Percentiles rank a stretch among this genome's conserved stretches.
Evolutionary conservation across 352 stramenopile genomes (phyloP).

Genomic region (Globisporangium orthogonon): DNA sequence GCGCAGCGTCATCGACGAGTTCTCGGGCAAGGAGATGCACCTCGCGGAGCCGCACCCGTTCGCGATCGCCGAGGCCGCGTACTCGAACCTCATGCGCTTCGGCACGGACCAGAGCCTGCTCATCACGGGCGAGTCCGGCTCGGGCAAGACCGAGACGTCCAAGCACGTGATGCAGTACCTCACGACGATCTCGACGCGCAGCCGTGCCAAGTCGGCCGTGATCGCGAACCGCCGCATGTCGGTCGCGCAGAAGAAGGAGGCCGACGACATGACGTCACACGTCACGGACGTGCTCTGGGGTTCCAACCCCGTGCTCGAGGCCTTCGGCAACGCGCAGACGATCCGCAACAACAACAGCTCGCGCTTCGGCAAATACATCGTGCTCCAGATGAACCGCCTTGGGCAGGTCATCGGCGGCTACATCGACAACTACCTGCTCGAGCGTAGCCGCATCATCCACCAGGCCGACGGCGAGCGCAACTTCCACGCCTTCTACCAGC

Average conservation of each 20-base stretch:
- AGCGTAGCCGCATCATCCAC: conserved; percentile 86
- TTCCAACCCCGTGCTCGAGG: conserved; percentile 78
- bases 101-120: conserved; percentile 79
- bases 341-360: conserved; percentile 87
- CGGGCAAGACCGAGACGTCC: conserved; percentile 94
- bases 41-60: conserved; percentile 81
- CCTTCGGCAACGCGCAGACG: conserved; percentile 83
- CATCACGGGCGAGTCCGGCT: conserved; percentile 81
- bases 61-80: conserved; percentile 80
- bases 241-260: conserved; percentile 63
- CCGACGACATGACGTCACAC: conserved; percentile 60
- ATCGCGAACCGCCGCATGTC: conserved; percentile 78
- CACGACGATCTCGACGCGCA: conserved; percentile 76
- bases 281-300: conserved; percentile 75
- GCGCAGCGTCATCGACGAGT: conserved; percentile 66
- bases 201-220: conserved; percentile 53
- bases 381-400: conserved; percentile 79
- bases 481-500: conserved; percentile 93
- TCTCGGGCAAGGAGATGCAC: conserved; percentile 78
- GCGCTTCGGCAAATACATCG: conserved; percentile 86
- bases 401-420: conserved; percentile 78
- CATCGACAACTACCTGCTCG: conserved; percentile 90
- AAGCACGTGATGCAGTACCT: conserved; percentile 96
- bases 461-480: conserved; percentile 88
- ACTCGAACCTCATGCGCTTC: conserved; percentile 88